Conservation (phyloP, 129 eudicot species). For the Helichrysum umbraculigerum region DNA sequence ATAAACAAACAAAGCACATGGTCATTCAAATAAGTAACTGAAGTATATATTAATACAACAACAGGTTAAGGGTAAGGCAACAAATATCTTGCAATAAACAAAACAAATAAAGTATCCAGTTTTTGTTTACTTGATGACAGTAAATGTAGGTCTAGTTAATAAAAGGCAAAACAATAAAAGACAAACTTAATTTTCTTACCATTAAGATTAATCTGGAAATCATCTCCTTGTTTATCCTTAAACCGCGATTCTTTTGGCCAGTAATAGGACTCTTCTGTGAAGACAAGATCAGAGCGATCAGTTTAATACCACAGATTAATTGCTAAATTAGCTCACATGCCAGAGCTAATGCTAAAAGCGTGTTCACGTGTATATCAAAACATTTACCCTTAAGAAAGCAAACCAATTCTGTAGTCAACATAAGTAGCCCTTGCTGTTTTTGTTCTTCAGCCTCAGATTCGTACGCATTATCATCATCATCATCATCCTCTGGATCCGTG, state of each 20-base stretch:
- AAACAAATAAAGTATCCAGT: no score
- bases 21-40: no score
- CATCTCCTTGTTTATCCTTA: slow-evolving; percentile 36
- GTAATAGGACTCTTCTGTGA: not conserved
- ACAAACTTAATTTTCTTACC: slow-evolving; percentile 29
- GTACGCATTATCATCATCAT: slow-evolving; percentile 17
- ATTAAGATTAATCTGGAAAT: slow-evolving; percentile 30
- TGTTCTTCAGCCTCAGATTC: slow-evolving; percentile 36
- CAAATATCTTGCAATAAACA: not conserved
- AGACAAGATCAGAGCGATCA: not conserved
- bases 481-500: slow-evolving; percentile 42
- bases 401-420: no score
- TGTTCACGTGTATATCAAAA: not conserved
- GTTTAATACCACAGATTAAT: no score
- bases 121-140: no score
- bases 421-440: no score
- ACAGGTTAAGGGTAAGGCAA: no score
- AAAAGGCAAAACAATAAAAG: no score
- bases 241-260: slow-evolving; percentile 48
- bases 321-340: not conserved
- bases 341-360: not conserved
- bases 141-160: no score
- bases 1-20: no score
- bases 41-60: no score
- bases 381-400: no score